phyloP scores from a whole-genome alignment of 306 rosid genomes.

The Gastrolobium bilobum region DNA sequence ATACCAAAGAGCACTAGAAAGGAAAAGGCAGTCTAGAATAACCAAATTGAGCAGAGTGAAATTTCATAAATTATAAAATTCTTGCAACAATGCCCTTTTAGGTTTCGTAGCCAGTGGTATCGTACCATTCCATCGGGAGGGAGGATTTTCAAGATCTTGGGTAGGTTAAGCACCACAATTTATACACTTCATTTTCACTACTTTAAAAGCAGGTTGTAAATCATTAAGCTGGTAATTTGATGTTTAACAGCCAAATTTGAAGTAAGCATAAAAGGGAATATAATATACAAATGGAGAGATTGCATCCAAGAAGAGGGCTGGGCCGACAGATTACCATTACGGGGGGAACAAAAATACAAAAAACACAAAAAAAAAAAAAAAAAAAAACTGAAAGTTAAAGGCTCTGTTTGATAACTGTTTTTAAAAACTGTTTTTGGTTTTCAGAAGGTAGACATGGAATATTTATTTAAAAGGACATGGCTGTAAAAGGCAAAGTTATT shows the following conservation, averaged over 20 bases:
- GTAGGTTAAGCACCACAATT: not conserved
- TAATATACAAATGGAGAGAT: not conserved
- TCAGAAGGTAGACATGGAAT: slow-evolving; percentile 30
- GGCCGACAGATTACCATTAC: not conserved
- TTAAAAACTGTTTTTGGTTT: not conserved
- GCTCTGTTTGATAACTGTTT: too few relatives aligned
- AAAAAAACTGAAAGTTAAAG: not conserved
- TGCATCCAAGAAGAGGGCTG: not conserved
- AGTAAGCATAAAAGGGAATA: slow-evolving; percentile 24
- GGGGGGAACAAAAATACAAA: not conserved
- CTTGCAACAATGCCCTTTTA: slow-evolving; percentile 15
- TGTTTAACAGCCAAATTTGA: slow-evolving; percentile 6
- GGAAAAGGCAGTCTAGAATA: not conserved
- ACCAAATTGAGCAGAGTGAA: slow-evolving; percentile 21
- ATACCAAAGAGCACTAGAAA: not conserved
- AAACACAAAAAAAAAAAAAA: not conserved
- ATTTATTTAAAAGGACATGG: slow-evolving; percentile 31
- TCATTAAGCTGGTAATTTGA: not conserved
- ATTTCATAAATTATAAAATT: slow-evolving; percentile 27
- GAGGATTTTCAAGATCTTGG: slow-evolving; percentile 3
- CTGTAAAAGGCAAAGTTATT: slow-evolving; percentile 26
- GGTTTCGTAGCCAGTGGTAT: not conserved
- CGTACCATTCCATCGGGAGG: slow-evolving; percentile 33
- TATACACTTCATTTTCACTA: slow-evolving; percentile 27
- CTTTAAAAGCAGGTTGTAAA: slow-evolving; percentile 34